Evolutionary conservation across 441 rosid genomes (phyloP).

Genomic region (Adansonia rubrostipa): DNA sequence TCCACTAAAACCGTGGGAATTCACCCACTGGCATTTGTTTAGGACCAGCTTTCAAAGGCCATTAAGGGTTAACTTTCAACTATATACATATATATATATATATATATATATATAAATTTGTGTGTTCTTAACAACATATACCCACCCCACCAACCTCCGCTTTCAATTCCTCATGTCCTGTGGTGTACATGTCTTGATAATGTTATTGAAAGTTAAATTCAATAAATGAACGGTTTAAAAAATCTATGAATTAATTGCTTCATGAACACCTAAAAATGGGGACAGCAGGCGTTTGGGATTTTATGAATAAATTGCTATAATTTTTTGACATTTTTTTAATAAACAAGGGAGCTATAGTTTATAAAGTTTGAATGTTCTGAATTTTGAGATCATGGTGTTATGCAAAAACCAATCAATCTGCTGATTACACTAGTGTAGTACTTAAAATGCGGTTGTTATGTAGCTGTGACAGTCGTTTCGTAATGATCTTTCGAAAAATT

Average conservation of each 20-base stretch:
- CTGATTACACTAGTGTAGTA: background rate
- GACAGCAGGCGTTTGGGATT: background rate
- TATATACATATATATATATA: too few species aligned
- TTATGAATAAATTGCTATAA: constrained; percentile 7
- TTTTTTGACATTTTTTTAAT: background rate
- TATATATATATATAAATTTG: background rate
- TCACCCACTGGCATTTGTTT: background rate
- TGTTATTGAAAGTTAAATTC: background rate
- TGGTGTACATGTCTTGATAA: constrained; percentile 13
- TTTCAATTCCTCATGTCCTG: background rate
- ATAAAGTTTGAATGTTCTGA: constrained; percentile 8
- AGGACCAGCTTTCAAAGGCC: constrained; percentile 1
- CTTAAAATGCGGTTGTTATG: too few species aligned
- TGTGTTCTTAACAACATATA: background rate
- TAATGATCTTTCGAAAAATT: too few species aligned
- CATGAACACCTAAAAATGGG: background rate
- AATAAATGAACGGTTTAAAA: background rate
- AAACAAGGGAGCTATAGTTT: background rate
- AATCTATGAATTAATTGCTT: background rate
- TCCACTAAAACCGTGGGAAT: background rate
- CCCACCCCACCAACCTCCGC: background rate
- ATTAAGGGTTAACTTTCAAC: background rate
- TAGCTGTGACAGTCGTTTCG: too few species aligned
- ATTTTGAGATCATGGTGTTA: background rate
- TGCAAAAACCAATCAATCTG: background rate